Percentiles rank a stretch among this genome's conserved stretches.
phyloP scores from a whole-genome alignment of 768 basidiomycete genomes.

The Macrolepiota albuminosa region DNA sequence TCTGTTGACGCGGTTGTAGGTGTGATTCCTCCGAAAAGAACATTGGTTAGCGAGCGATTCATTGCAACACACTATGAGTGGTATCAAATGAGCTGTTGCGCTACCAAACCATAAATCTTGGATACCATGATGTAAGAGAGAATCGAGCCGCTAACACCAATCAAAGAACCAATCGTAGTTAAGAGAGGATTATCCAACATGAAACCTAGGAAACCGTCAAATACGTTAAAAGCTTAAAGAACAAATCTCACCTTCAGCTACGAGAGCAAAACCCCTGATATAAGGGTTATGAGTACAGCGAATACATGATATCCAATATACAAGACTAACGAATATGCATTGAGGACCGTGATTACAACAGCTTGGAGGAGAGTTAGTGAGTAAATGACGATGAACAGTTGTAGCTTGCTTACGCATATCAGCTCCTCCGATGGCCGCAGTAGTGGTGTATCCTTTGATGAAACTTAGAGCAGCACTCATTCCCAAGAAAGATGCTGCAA shows the following conservation, averaged over 20 bases:
- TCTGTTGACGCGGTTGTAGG: constrained; percentile 45
- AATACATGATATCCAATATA: background rate
- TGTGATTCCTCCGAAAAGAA: constrained; percentile 83
- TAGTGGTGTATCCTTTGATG: constrained; percentile 82
- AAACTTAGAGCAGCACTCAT: constrained; percentile 75
- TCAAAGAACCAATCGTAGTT: constrained; percentile 80
- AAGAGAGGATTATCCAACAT: constrained; percentile 86
- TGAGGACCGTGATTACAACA: constrained; percentile 86
- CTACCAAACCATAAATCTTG: background rate
- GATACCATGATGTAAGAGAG: constrained; percentile 87
- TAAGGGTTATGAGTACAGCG: background rate
- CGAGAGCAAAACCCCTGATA: constrained; percentile 72
- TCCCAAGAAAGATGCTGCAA: constrained; percentile 77
- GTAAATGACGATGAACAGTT: background rate
- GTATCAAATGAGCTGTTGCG: constrained; percentile 5
- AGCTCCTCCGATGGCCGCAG: constrained; percentile 88
- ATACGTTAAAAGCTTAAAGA: background rate
- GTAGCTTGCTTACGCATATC: constrained; percentile 75
- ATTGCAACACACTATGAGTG: constrained; percentile 75
- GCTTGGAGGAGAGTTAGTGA: constrained; percentile 37
- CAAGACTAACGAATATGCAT: constrained; percentile 67
- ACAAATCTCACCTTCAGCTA: constrained; percentile 65
- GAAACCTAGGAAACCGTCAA: constrained; percentile 44
- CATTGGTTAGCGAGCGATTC: constrained; percentile 84
- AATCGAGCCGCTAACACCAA: constrained; percentile 88